These are phyloP conservation scores for Juglanconis oblonga DNA, from an alignment of 2,329 filamentous ascomycete species.

Conservation along the genomic window DNA sequence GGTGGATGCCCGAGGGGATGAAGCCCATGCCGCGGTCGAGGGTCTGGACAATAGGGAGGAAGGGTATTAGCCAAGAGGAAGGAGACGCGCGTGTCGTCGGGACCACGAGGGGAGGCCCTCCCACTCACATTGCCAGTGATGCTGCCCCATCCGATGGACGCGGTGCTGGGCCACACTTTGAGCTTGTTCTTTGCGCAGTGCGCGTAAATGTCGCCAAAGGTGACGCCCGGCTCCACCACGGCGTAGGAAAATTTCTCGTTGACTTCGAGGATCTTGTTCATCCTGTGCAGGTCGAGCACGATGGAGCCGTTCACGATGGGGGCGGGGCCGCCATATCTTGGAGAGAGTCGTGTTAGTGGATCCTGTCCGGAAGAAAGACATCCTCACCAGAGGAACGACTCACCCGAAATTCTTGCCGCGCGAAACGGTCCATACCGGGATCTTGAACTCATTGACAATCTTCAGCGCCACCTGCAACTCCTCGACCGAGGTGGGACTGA, in stretches of 20 bases:
- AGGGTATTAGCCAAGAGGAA: conserved; percentile 3
- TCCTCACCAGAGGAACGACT: background rate
- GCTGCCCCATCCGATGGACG: conserved; percentile 47
- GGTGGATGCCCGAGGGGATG: conserved; percentile 33
- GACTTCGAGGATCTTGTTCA: conserved; percentile 43
- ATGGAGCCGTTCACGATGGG: conserved; percentile 43
- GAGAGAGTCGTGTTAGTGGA: background rate
- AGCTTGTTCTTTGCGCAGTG: conserved; percentile 37
- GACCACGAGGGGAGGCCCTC: too few species aligned
- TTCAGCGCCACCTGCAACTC: conserved; percentile 32
- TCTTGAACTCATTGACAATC: conserved; percentile 31
- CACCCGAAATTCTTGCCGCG: conserved; percentile 43
- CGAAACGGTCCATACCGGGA: conserved; percentile 31
- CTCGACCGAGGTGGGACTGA: conserved; percentile 29
- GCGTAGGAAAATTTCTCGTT: conserved; percentile 41
- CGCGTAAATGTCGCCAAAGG: conserved; percentile 41
- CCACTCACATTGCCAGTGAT: conserved; percentile 44
- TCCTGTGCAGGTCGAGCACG: conserved; percentile 42
- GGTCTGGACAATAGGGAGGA: conserved; percentile 32
- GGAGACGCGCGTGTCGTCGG: conserved; percentile 23
- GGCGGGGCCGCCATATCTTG: conserved; percentile 46
- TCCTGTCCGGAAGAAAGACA: background rate
- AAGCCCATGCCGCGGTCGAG: conserved; percentile 40
- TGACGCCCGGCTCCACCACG: conserved; percentile 45
- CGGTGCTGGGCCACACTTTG: conserved; percentile 44